A percentile compares a stretch with the other conserved stretches of the same genome.
Conservation (phyloP, 352 stramenopile genomes). For the Globisporangium polare region DNA sequence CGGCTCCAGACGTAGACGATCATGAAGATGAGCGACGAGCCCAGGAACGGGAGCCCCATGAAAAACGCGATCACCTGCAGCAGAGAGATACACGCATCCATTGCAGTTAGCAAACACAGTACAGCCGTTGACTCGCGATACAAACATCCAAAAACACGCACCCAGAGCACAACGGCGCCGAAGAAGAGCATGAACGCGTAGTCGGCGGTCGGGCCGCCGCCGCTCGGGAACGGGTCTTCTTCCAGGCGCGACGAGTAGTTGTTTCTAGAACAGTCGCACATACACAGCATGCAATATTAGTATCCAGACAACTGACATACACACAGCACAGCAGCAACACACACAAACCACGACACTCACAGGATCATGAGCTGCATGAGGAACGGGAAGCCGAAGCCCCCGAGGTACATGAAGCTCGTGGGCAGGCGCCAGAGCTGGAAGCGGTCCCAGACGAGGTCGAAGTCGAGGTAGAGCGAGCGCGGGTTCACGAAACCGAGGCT, state of each 20-base stretch:
- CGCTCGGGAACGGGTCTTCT: constrained; percentile 79
- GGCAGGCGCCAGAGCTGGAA: constrained; percentile 89
- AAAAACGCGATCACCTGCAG: constrained; percentile 78
- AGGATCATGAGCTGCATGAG: constrained; percentile 91
- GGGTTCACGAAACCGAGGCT: constrained; percentile 79
- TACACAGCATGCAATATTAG: neutral
- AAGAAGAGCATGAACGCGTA: constrained; percentile 91
- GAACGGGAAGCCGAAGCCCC: constrained; percentile 86
- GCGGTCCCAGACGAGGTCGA: constrained; percentile 79
- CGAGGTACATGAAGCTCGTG: constrained; percentile 88
- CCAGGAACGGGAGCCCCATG: constrained; percentile 81
- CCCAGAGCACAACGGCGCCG: constrained; percentile 68
- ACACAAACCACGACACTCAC: constrained; percentile 34
- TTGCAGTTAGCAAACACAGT: neutral
- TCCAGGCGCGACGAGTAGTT: constrained; percentile 85
- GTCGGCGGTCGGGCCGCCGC: constrained; percentile 76
- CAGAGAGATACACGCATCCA: neutral
- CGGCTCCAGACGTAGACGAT: constrained; percentile 91
- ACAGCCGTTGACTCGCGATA: neutral
- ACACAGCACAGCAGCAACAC: neutral
- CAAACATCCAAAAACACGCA: constrained; percentile 23
- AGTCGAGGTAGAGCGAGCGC: constrained; percentile 81
- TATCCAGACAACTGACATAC: neutral
- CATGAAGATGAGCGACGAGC: constrained; percentile 86
- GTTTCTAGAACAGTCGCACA: constrained; percentile 28